Base-by-base conservation (phyloP, 2,329 filamentous ascomycete genomes). In the Penicillium sp. region DNA sequence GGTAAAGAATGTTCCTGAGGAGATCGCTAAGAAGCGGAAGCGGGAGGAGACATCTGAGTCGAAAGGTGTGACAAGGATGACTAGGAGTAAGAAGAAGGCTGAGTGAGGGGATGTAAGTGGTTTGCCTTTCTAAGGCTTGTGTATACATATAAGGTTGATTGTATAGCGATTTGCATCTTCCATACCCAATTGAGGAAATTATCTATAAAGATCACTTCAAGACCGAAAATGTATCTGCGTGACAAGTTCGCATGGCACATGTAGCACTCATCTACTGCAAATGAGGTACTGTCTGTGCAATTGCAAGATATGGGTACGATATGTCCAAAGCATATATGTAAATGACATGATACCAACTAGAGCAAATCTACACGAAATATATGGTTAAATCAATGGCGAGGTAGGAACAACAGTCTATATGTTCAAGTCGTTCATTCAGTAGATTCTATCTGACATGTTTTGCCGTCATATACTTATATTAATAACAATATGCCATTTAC, bases 401-500 rank as follows among this genome's bases (percentile, higher is more conserved):
- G 31, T 33, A 7, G 5, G 16, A 5, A 5, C 3, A 33, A 16
- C 13, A 16, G 31, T 33, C 31, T 41, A 14, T 50, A 41, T 39
- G 29, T 39, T 48, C 19, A 56, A 39, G 43, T 56, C 22, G 31
- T 56, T 52, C 46, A 47, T 35, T 50, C 13, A 19, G 22, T 27
- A 37, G 22, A 26, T 41, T 50, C 48, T 50, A 50, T 50, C 8
- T 41, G 9, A 48, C 33, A 41, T 19, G n/a, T 48, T 50, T 50
- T 50, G 14, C 41, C 33, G 21, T 50, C 9, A 50, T 41, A 8
- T 49, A 29, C n/a, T 50, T 14, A 50, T 19, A 31, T 6, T 26
- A 44, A 47, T 47, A 29, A 13, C 33, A 21, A 27, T 19, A 41
- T 41, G 33, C 19, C 5, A 5, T 49, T 66, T 72, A 75, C 62